Conservation (phyloP, 306 rosid species). For the Cyamopsis tetragonoloba region DNA sequence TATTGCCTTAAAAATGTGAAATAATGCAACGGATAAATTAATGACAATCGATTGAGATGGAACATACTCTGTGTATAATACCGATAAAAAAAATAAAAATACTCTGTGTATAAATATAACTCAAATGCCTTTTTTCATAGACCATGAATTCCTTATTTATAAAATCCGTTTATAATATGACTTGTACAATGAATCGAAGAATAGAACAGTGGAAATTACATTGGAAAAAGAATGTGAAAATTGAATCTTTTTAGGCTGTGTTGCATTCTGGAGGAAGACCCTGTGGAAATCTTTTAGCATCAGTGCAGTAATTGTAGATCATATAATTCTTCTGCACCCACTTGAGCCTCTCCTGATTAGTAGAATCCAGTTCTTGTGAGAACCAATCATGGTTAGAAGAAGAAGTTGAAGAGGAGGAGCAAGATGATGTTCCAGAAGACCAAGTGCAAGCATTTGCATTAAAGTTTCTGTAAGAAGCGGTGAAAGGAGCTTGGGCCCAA, state of each 20-base stretch:
- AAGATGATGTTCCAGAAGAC: slow-evolving; percentile 46
- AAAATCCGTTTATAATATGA: background rate
- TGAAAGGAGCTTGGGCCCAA: slow-evolving; percentile 62
- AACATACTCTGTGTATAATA: no score
- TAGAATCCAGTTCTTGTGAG: slow-evolving; percentile 33
- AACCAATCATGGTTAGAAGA: slow-evolving; percentile 26
- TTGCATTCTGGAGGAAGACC: slow-evolving; percentile 31
- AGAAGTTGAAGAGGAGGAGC: slow-evolving; percentile 14
- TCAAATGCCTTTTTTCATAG: no score
- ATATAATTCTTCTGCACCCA: slow-evolving; percentile 58
- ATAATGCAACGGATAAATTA: no score
- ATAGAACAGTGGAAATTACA: background rate
- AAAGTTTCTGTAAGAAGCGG: slow-evolving; percentile 60
- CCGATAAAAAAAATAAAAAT: no score
- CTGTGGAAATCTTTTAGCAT: slow-evolving; percentile 22
- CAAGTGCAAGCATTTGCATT: slow-evolving; percentile 46
- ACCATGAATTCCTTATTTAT: no score
- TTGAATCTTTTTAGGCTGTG: background rate
- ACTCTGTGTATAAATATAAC: no score
- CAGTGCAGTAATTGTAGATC: slow-evolving; percentile 60
- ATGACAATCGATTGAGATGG: no score
- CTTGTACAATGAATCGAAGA: background rate
- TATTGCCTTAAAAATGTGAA: no score
- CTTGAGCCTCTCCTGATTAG: slow-evolving; percentile 28
- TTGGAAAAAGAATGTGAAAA: background rate